Evolutionary conservation across 2,329 filamentous ascomycete genomes (phyloP).

Genomic region (Sporothrix schenckii): DNA sequence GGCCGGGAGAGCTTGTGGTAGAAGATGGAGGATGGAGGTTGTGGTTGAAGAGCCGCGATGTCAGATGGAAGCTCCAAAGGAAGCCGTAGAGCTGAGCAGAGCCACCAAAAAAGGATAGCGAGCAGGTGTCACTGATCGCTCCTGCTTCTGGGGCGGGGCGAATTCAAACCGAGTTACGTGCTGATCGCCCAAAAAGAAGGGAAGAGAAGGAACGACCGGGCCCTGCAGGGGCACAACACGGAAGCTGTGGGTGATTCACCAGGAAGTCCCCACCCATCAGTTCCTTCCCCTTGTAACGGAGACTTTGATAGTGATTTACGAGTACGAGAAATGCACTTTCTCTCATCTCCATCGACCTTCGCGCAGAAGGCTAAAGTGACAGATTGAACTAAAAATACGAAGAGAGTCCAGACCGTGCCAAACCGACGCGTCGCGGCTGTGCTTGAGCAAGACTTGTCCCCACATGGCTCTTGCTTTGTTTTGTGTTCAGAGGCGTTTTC

Average conservation of each 20-base stretch:
- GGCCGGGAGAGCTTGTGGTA: background rate
- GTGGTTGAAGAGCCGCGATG: background rate
- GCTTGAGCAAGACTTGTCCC: slow-evolving; percentile 2
- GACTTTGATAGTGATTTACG: background rate
- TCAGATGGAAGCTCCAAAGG: background rate
- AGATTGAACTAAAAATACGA: background rate
- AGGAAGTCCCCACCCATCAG: background rate
- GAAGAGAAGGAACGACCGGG: background rate
- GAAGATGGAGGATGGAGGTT: background rate
- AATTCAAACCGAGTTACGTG: background rate
- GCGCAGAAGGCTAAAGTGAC: too few relatives aligned
- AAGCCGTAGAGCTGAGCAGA: background rate
- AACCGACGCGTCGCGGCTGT: background rate
- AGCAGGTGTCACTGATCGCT: background rate
- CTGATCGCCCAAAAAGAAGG: background rate
- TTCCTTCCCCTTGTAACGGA: slow-evolving; percentile 5
- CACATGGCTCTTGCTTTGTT: slow-evolving; percentile 4
- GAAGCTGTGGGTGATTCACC: slow-evolving; percentile 10
- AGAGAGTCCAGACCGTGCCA: background rate
- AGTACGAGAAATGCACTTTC: slow-evolving; percentile 13
- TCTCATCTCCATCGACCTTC: background rate
- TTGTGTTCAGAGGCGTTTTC: slow-evolving; percentile 16
- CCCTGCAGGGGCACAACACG: background rate
- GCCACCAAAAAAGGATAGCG: background rate
- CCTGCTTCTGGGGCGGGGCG: slow-evolving; percentile 8